Base-by-base conservation (phyloP, 2,329 filamentous ascomycete genomes). In the Fusarium acutatum region DNA sequence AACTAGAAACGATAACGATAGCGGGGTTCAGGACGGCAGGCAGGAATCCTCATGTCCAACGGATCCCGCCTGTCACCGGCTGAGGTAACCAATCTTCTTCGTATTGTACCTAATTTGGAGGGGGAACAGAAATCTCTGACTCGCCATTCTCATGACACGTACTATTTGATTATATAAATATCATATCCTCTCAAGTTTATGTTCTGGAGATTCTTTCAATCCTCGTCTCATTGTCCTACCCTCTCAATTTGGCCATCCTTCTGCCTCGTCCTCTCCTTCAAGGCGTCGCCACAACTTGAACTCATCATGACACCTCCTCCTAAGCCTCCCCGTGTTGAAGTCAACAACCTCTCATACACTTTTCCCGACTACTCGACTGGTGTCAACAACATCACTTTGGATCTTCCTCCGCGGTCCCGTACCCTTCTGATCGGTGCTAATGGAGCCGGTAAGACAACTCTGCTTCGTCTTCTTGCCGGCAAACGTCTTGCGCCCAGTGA, bases 381-480 rank as follows among this genome's bases (percentile, higher is more conserved):
- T 64, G 87, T 99, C 37, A 85, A 88, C 57, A 84, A 95, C 82
- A 89, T 99, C 77, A 87, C 85, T 32, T 88, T 99, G 61, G 86
- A 91, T 69, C 90, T 98, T 30, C 96, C 96, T 7, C 86, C 94
- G 1, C 91, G 93, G 64, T 96, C 94, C 67, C 93, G 96, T 70
- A 97, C 96, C 4, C 89, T 98, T 20, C 88, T 98, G 44, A 97
- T 98, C 79, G 96, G 96, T 78, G 96, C 96, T 81, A 99, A 99
- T 83, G 96, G 96, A 72, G 96, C 96, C 26, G 96, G 96, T 75
- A 99, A 99, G 85, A 98, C 96, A 14, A 99, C 96, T 1, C 91
- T 99, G 64, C 92, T 99, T 52, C 95, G 95, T 68, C 93, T 99
- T 49, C 91, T 99, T 68, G 94, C 95, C 24, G 96, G 96, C 80